phyloP scores from a whole-genome alignment of 139 green algal species.

The Chlorella sp. region DNA sequence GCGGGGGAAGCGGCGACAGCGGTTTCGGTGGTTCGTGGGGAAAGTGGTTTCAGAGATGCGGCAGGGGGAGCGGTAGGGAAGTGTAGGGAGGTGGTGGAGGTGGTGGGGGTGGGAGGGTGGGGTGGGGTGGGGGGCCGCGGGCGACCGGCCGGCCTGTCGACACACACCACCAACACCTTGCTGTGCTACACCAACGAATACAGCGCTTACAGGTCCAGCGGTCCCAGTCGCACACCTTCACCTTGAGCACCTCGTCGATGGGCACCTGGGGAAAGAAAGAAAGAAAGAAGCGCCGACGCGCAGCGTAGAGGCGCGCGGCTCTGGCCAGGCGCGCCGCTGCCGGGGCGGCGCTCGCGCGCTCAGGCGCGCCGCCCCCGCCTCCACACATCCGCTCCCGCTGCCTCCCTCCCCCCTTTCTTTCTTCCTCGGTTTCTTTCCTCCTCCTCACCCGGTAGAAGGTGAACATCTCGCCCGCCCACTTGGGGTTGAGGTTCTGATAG shows the following conservation, averaged over 20 bases:
- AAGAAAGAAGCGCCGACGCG: background rate
- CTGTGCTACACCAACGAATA: no score
- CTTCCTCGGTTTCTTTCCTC: background rate
- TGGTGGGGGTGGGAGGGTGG: no score
- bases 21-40: no score
- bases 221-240: conserved; percentile 52
- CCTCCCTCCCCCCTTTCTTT: background rate
- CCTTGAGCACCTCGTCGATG: conserved; percentile 27
- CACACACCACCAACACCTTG: no score
- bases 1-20: no score
- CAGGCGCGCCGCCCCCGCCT: background rate
- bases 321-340: background rate
- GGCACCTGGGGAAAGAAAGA: conserved; percentile 40
- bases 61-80: no score
- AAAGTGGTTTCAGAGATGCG: no score
- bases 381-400: background rate
- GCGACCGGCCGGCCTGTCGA: no score
- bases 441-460: conserved; percentile 44
- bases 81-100: no score
- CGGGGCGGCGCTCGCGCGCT: background rate
- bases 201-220: conserved; percentile 7
- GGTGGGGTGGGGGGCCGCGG: no score
- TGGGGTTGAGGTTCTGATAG: conserved; percentile 18
- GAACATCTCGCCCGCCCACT: conserved; percentile 40
- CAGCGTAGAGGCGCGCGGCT: background rate